Conservation (phyloP, 2,329 filamentous ascomycete species). For the Sarocladium oryzae region DNA sequence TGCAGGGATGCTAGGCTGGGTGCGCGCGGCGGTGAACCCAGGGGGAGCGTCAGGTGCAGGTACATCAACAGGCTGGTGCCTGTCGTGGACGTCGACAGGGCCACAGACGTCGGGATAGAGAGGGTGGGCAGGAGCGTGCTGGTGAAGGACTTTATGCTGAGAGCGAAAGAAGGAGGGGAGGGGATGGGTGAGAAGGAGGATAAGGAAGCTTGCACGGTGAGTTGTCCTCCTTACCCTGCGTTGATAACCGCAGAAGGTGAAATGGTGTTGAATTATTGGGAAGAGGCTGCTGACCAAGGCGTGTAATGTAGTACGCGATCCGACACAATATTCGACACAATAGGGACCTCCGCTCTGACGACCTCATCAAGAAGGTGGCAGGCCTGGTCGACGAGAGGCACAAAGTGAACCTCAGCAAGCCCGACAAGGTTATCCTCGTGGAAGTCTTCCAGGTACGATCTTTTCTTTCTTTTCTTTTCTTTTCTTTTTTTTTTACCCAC, state of each 20-base stretch:
- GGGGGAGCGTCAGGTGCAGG: conserved; percentile 33
- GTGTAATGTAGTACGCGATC: conserved; percentile 64
- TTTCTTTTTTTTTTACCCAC: no score
- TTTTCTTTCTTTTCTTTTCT: no score
- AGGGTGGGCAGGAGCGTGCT: conserved; percentile 59
- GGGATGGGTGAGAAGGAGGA: conserved; percentile 11
- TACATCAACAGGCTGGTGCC: conserved; percentile 56
- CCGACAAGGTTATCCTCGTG: conserved; percentile 72
- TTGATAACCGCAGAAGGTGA: no score
- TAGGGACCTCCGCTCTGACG: conserved; percentile 58
- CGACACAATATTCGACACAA: conserved; percentile 72
- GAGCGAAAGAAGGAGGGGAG: conserved; percentile 17
- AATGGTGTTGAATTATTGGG: background rate
- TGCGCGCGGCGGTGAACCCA: conserved; percentile 26
- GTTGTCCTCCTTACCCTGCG: no score
- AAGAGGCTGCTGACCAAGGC: background rate
- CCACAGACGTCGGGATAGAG: conserved; percentile 61
- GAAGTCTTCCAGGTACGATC: conserved; percentile 75
- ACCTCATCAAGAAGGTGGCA: conserved; percentile 66
- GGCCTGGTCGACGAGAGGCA: conserved; percentile 56
- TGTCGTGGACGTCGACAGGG: conserved; percentile 50
- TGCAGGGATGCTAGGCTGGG: conserved; percentile 49
- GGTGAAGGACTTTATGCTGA: conserved; percentile 52
- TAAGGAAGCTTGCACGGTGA: conserved; percentile 32
- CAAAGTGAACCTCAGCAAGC: conserved; percentile 70